Conservation (phyloP, 768 basidiomycete species). For the Boletus subparvulus region DNA sequence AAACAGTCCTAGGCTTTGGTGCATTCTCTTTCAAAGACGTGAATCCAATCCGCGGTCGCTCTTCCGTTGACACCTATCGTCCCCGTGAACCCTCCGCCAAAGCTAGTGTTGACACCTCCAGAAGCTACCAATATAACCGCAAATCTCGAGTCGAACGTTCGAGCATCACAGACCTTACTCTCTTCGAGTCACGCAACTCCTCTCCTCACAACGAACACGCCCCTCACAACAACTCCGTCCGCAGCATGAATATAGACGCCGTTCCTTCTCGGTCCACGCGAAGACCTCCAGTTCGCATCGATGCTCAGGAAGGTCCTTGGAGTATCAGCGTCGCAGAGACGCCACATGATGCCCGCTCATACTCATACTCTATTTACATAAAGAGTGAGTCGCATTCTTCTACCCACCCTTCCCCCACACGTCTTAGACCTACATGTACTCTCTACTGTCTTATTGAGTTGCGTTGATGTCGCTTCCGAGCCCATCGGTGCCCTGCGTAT, state of each 20-base stretch:
- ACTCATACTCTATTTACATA: conserved; percentile 78
- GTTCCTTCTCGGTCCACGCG: conserved; percentile 42
- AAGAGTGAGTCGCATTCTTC: conserved; percentile 64
- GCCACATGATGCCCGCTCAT: conserved; percentile 65
- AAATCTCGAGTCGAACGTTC: conserved; percentile 38
- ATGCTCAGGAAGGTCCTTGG: conserved; percentile 82
- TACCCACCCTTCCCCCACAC: conserved; percentile 24
- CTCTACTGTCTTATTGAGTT: conserved; percentile 20
- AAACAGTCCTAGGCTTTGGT: conserved; percentile 47
- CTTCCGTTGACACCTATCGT: conserved; percentile 29
- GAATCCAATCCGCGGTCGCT: conserved; percentile 29
- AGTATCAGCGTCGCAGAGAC: conserved; percentile 86
- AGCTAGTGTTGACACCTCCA: conserved; percentile 45
- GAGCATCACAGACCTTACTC: conserved; percentile 41
- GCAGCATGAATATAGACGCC: conserved; percentile 46
- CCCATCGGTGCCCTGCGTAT: conserved; percentile 25
- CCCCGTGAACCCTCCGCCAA: conserved; percentile 35
- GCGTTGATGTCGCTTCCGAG: conserved; percentile 26
- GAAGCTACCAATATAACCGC: conserved; percentile 35
- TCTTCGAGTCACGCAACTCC: conserved; percentile 38
- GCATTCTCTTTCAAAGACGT: conserved; percentile 38
- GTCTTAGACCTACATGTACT: conserved; percentile 16
- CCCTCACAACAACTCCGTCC: conserved; percentile 30
- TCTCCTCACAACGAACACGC: conserved; percentile 35
- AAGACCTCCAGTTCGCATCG: conserved; percentile 59